These are phyloP conservation scores for Cladosporium sp. DNA, from an alignment of 2,329 filamentous ascomycete genomes.

Conservation along the genomic window DNA sequence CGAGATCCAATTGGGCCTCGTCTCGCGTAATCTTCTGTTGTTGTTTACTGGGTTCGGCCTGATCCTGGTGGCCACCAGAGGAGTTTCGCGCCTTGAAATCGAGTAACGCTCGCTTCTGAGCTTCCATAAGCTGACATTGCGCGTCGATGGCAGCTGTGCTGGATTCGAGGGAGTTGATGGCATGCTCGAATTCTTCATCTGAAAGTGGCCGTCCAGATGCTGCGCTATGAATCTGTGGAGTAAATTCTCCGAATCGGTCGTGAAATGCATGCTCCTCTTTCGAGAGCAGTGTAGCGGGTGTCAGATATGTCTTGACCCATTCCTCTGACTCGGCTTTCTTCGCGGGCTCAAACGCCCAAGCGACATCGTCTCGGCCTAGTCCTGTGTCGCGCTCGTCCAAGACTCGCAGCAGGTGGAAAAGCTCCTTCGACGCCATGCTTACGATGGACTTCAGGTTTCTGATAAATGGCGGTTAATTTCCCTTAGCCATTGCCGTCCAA, in stretches of 20 bases:
- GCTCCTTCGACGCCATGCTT: conserved; percentile 19
- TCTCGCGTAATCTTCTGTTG: conserved; percentile 31
- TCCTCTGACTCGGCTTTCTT: conserved; percentile 36
- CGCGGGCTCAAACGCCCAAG: conserved; percentile 42
- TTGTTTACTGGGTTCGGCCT: conserved; percentile 11
- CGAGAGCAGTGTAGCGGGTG: conserved; percentile 42
- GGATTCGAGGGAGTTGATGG: conserved; percentile 58
- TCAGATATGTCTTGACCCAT: conserved; percentile 46
- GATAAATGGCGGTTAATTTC: neutral
- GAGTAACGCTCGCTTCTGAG: conserved; percentile 59
- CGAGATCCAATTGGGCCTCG: conserved; percentile 39
- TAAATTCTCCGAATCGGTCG: conserved; percentile 8
- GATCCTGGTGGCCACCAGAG: conserved; percentile 1
- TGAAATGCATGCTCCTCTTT: conserved; percentile 39
- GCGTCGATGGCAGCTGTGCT: conserved; percentile 61
- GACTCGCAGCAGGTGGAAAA: conserved; percentile 40
- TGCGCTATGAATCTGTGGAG: conserved; percentile 10
- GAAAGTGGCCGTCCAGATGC: conserved; percentile 42
- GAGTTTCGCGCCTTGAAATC: conserved; percentile 44
- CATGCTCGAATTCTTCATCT: conserved; percentile 56
- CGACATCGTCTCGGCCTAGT: conserved; percentile 43
- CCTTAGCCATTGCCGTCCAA: neutral
- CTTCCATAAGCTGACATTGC: conserved; percentile 57
- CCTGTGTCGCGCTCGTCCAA: conserved; percentile 42
- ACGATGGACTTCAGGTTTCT: neutral